These are phyloP conservation scores for Ottelia alismoides DNA, from an alignment of 106 monocot species.

Conservation along the genomic window DNA sequence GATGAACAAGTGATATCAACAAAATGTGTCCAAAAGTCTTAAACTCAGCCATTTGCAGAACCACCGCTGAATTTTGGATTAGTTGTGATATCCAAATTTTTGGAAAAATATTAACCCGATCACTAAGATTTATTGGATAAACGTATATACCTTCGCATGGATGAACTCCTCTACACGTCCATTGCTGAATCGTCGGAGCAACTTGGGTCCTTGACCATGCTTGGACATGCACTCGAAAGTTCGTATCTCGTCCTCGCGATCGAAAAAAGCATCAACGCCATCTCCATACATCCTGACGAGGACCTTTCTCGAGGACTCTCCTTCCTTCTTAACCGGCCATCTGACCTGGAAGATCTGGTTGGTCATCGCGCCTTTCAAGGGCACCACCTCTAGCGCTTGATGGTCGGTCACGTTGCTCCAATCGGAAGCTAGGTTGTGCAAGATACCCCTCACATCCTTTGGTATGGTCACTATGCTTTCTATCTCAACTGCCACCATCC, in stretches of 20 bases:
- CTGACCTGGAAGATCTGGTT: constrained; percentile 62
- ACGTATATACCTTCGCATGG: constrained; percentile 50
- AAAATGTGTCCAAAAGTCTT: no score
- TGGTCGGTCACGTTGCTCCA: constrained; percentile 59
- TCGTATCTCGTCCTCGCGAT: constrained; percentile 47
- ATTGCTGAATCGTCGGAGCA: constrained; percentile 57
- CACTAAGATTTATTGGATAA: not conserved
- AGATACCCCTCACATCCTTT: constrained; percentile 41
- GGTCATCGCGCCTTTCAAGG: constrained; percentile 72
- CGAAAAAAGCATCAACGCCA: constrained; percentile 65
- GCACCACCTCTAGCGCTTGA: constrained; percentile 48
- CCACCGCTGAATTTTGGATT: no score
- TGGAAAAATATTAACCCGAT: not conserved
- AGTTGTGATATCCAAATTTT: no score
- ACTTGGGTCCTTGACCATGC: constrained; percentile 69
- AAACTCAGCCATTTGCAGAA: no score
- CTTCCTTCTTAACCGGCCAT: constrained; percentile 28
- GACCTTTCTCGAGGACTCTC: constrained; percentile 20
- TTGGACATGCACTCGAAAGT: constrained; percentile 72
- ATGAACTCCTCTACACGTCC: constrained; percentile 92
- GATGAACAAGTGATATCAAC: no score
- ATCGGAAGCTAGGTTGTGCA: constrained; percentile 42
- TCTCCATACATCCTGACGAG: constrained; percentile 76
- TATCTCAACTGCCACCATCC: no score
- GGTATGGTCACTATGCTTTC: constrained; percentile 23